Base-by-base conservation (phyloP, 1,139 yeast genomes). In the Candida smagusa region DNA sequence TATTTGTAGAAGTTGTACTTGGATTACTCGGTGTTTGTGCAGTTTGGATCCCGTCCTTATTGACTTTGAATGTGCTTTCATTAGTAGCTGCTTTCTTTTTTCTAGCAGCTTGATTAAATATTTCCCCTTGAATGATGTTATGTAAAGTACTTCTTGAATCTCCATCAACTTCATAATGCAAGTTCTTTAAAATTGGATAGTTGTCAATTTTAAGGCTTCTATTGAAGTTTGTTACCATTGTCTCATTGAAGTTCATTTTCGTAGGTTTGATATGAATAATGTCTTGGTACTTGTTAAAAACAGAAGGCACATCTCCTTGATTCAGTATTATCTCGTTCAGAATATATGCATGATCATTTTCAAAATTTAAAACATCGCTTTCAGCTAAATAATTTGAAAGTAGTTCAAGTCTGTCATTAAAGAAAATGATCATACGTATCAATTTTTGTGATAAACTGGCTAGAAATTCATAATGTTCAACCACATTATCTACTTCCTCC, bases 341-440 rank as follows among this genome's bases (percentile, higher is more conserved):
- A 19, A 65, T 25, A 37, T 56, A 64, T 3, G 43, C 28, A 12
- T 49, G 47, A 3, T 42, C 34, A 21, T 56, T 51, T 1, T 30
- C 16, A 21, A 33, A 31, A 2, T 31, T 28, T 30, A 63, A 47
- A 1, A 53, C 60, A 2, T 59, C 47, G 5, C 34, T 39, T 1
- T 51, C 48, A 2, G 61, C 50, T 27, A 59, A 44, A 34, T 50
- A 54, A 40, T 58, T 61, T 2, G 61, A 54, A 34, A 61, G 55
- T 8, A 63, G 48, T 19, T 53, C 47, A 29, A 53, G 45, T 23
- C 71, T 49, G 36, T 49, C 46, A 41, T 64, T 63, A 42, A 61
- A 61, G 42, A 55, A 65, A 9, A 54, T 52, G n/a, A 63, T 50
- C 12, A 56, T 47, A 34, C 65, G 35, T 22, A 60, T 44, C 16